Percentiles rank a stretch among this genome's conserved stretches.
These are phyloP conservation scores for Xylaria sp. DNA, from an alignment of 495 filamentous ascomycete genomes.

Conservation along the genomic window DNA sequence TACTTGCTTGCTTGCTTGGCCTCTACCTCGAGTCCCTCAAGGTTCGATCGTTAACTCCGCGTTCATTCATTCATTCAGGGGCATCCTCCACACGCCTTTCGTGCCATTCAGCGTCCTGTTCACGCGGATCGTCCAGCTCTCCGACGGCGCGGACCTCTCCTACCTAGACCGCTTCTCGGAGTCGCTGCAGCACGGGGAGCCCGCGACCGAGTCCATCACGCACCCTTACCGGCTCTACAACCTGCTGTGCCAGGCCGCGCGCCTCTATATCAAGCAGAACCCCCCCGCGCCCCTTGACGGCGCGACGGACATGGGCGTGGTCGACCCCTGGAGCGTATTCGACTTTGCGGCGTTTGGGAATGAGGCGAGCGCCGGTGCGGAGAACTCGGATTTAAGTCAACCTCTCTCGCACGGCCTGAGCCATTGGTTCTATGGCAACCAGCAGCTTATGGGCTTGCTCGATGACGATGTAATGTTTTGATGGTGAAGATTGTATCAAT, in stretches of 20 bases:
- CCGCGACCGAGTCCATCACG: slow-evolving; percentile 28
- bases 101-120: slow-evolving; percentile 42
- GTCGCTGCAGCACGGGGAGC: slow-evolving; percentile 28
- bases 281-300: neutral
- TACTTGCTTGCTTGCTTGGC: neutral
- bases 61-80: slow-evolving; percentile 35
- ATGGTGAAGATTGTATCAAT: neutral
- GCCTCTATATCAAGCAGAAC: slow-evolving; percentile 33
- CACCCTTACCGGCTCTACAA: slow-evolving; percentile 38
- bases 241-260: slow-evolving; percentile 37
- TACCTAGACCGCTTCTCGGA: slow-evolving; percentile 34
- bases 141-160: slow-evolving; percentile 32
- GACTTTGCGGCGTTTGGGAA: slow-evolving; percentile 20
- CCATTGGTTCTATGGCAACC: slow-evolving; percentile 39
- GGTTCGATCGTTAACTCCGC: neutral
- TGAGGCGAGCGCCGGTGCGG: neutral
- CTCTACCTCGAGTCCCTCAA: neutral
- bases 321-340: slow-evolving; percentile 13
- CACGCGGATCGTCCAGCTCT: slow-evolving; percentile 36
- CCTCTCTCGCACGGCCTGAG: slow-evolving; percentile 23
- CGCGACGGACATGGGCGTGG: neutral
- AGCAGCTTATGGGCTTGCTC: slow-evolving; percentile 40
- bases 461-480: slow-evolving; percentile 32
- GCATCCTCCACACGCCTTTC: slow-evolving; percentile 38
- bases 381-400: neutral